These are phyloP conservation scores for Pilasporangium apinafurcum DNA, from an alignment of 352 stramenopile genomes.

Conservation along the genomic window DNA sequence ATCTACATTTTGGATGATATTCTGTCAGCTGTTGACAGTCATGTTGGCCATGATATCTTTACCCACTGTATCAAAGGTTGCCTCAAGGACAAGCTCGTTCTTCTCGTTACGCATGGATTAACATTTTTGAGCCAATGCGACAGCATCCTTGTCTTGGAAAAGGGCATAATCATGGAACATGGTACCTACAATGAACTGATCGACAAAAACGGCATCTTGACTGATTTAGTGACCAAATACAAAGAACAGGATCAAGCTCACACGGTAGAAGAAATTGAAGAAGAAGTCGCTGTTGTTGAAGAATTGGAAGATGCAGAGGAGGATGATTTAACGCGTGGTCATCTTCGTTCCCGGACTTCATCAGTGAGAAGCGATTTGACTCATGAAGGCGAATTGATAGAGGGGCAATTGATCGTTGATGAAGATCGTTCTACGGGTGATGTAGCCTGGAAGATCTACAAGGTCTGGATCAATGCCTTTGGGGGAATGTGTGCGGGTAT, in stretches of 20 bases:
- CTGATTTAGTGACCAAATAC: conserved; percentile 51
- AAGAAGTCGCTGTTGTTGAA: conserved; percentile 8
- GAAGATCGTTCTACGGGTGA: conserved; percentile 61
- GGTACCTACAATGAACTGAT: conserved; percentile 80
- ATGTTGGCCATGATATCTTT: conserved; percentile 95
- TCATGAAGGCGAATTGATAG: conserved; percentile 23
- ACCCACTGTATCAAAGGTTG: conserved; percentile 88
- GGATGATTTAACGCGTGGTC: conserved; percentile 19
- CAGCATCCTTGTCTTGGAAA: conserved; percentile 48
- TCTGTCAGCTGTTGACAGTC: conserved; percentile 94
- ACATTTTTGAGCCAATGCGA: conserved; percentile 73
- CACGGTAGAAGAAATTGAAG: conserved; percentile 31
- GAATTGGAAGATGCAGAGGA: conserved; percentile 10
- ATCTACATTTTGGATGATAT: conserved; percentile 97
- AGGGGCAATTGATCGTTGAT: conserved; percentile 49
- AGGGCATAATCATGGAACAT: conserved; percentile 65
- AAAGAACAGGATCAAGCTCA: conserved; percentile 41
- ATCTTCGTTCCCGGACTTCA: conserved; percentile 36
- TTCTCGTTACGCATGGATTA: conserved; percentile 91
- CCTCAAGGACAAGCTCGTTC: conserved; percentile 82
- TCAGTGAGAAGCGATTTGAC: conserved; percentile 51
- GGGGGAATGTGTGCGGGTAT: conserved; percentile 41
- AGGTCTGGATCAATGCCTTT: conserved; percentile 60
- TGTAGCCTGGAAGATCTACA: conserved; percentile 60
- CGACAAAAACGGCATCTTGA: conserved; percentile 54